Base-by-base conservation (phyloP, 768 basidiomycete genomes). In the Cytidiella melzeri region DNA sequence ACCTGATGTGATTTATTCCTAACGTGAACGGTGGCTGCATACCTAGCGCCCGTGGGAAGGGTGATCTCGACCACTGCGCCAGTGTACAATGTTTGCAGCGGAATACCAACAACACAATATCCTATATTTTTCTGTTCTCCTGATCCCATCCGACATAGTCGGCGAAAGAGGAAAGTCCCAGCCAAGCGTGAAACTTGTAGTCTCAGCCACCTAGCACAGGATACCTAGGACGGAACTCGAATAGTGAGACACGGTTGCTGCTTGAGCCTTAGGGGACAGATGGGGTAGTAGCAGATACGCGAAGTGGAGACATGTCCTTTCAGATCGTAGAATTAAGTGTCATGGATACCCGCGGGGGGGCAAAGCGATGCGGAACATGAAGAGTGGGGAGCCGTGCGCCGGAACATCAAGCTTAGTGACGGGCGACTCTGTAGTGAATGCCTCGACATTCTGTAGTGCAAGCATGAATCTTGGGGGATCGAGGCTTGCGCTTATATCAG, bases 221-320 rank as follows among this genome's bases (percentile, higher is more conserved):
- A 66, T 93, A 99, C 40, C 96, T 79, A 0, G 96, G 95, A 36
- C 75, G 76, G 43, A 98, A 64, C 59, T 97, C 93, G 23, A 99
- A 73, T 20, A 85, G 54, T 46, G 88, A 88, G 59, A 74, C 73
- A 39, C 77, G 73, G 49, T 71, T 73, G 12, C 69, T 67, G 49
- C 72, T 73, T 50, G 68, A 67, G n/a, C 73, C 74, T 57, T 81
- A 80, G 7, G 84, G 72, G 5, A 75, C 70, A 5, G 86, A 80
- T 38, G 85, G 84, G 1, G 80, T 75, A 37, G n/a, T 71, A 70
- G 15, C 92, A 83, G 58, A 98, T 78, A 52, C 75, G 80, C 1
- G 95, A 96, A 4, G 94, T 97, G 1, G 95, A 97, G 38, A 99
- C 93, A 63, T 99, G 98, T 45, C 96, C 96, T 57, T 93, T 87